Base-by-base conservation (phyloP, 345 rosid genomes). In the Sapria himalayana region DNA sequence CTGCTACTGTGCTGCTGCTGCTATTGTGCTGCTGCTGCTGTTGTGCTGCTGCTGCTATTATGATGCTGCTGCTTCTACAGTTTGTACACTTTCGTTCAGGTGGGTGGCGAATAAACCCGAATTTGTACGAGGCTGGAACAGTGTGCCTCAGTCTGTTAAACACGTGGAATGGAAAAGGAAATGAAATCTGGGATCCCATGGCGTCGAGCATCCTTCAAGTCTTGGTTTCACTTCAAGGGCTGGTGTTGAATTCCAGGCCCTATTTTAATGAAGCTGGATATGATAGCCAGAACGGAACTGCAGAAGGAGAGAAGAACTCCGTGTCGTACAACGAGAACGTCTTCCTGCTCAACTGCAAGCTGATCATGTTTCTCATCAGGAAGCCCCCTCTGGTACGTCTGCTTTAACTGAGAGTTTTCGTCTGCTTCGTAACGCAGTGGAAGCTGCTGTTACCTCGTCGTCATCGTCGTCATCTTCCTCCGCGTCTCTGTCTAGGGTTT, bases 211-310 rank as follows among this genome's bases (percentile, higher is more conserved):
- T 91, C 60, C 96, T 84, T 65, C 99, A 91, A 63, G 89, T 91
- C 39, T 69, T 91, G 46, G 96, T 91, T 55, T 91, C 99, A 49
- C 84, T 91, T 22, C 99, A 91, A 59, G 99, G 96, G 21, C 54
- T 91, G 50, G 99, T 91, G 53, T 71, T 91, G 43, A 91, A 91
- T 62, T 62, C 92, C n/a, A 84, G 58, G 54, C 99, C 99, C 22
- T 91, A 91, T 66, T 91, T 91, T 61, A 91, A 91, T 48, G 99
- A 91, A 71, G 94, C 99, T 17, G 96, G 96, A 43, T 91, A 84
- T 37, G 96, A 84, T 55, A 84, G 75, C 57, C 96, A 91, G 55
- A 50, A 77, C 3, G 94, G 96, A 46, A 77, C 96, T 21, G 92
- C 85, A 5, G 99, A 91, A 58, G 99, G 99, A 49, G 99, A 91